These are phyloP conservation scores for Aspergillus affinis DNA, from an alignment of 495 filamentous ascomycete species.

Conservation along the genomic window DNA sequence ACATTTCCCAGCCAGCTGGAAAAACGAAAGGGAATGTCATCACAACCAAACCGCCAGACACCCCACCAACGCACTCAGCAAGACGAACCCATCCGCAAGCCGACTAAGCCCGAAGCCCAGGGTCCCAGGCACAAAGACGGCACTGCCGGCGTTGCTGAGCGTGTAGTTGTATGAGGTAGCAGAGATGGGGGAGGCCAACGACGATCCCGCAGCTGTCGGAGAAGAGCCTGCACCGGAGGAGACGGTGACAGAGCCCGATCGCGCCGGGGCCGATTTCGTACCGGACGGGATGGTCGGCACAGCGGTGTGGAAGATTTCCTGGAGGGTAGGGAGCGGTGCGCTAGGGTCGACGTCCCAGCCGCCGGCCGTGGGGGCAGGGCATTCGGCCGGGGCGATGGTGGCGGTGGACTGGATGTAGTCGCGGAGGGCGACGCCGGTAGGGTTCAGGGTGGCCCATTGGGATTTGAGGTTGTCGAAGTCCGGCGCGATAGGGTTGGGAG, in stretches of 20 bases:
- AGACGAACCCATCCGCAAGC: neutral
- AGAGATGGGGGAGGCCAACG: neutral
- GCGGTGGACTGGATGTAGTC: constrained; percentile 63
- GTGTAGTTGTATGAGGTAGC: neutral
- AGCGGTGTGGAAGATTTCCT: constrained; percentile 33
- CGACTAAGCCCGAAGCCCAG: neutral
- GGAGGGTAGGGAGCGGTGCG: constrained; percentile 66
- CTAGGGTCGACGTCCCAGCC: constrained; percentile 73
- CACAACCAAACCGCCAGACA: constrained; percentile 7
- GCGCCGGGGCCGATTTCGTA: neutral
- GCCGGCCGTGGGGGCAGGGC: constrained; percentile 66
- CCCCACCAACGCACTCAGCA: constrained; percentile 1
- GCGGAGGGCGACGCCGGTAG: constrained; percentile 62
- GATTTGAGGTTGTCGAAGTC: constrained; percentile 77
- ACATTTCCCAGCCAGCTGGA: too few species aligned
- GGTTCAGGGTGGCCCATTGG: constrained; percentile 72
- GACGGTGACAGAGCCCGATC: neutral
- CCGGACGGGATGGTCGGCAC: neutral
- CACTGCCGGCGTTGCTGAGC: neutral
- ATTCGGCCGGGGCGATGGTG: constrained; percentile 54
- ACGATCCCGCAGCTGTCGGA: neutral
- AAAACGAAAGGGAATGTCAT: neutral
- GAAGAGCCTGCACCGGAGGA: neutral
- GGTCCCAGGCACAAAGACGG: neutral
- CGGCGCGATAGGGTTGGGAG: constrained; percentile 69